Evolutionary conservation across 805 yeast species (phyloP).

Genomic region (Candida coquimbonensis): DNA sequence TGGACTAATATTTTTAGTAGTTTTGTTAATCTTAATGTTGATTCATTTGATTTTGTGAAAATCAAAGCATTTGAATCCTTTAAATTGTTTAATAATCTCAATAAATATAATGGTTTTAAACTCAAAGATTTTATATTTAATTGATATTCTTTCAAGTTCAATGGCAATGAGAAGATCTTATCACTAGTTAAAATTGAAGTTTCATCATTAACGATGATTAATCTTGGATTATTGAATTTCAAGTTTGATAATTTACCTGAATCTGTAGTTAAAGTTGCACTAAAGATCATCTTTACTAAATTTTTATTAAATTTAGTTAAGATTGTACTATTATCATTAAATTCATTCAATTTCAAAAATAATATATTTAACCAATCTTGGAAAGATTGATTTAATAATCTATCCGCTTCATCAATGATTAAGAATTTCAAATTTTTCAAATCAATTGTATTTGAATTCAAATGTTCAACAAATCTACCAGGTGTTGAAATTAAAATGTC

Average conservation of each 20-base stretch:
- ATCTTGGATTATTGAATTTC: constrained; percentile 61
- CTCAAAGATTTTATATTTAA: constrained; percentile 28
- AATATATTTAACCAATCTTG: constrained; percentile 81
- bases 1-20: constrained; percentile 40
- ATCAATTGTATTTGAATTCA: constrained; percentile 34
- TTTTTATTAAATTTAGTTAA: constrained; percentile 19
- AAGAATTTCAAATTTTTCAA: constrained; percentile 51
- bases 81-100: constrained; percentile 40
- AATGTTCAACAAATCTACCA: constrained; percentile 77
- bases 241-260: constrained; percentile 77
- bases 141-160: constrained; percentile 38
- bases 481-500: constrained; percentile 71
- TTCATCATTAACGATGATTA: constrained; percentile 64
- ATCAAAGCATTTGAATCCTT: constrained; percentile 41
- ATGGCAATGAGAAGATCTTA: constrained; percentile 53
- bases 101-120: constrained; percentile 69
- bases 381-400: constrained; percentile 77
- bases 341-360: constrained; percentile 26
- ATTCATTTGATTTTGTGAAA: constrained; percentile 76
- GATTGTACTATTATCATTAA: constrained; percentile 26
- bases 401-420: constrained; percentile 78
- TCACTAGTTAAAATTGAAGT: constrained; percentile 37
- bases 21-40: constrained; percentile 72
- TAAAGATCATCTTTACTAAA: constrained; percentile 67
- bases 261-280: constrained; percentile 92